These are phyloP conservation scores for Phyllosticta citriasiana DNA, from an alignment of 2,329 filamentous ascomycete species.

Conservation along the genomic window DNA sequence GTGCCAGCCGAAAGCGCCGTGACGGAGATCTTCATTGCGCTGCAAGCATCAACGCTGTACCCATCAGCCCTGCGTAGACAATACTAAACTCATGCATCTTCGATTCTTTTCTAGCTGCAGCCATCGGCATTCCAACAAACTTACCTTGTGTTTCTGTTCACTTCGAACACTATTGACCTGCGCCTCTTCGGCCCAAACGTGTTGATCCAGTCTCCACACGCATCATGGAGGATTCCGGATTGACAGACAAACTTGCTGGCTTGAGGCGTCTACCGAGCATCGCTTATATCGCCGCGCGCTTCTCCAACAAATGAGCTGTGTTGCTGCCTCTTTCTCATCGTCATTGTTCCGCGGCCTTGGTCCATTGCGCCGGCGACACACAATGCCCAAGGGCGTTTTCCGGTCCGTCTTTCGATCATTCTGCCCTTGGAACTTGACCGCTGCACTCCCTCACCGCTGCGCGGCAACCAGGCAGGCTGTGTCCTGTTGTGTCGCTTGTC, in stretches of 20 bases:
- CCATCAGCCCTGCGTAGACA: background rate
- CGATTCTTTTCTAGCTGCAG: background rate
- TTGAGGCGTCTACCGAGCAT: background rate
- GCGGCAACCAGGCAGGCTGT: background rate
- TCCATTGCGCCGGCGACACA: background rate
- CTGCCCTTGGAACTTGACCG: background rate
- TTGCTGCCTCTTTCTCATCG: background rate
- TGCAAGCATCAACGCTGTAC: background rate
- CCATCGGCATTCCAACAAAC: background rate
- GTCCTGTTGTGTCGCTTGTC: background rate
- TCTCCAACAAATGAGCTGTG: background rate
- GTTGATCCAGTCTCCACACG: background rate
- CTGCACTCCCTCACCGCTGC: background rate
- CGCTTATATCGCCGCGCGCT: background rate
- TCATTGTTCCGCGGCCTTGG: background rate
- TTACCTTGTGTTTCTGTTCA: background rate
- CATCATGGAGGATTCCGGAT: background rate
- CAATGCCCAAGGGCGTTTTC: background rate
- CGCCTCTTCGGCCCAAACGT: background rate
- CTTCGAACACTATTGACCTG: background rate
- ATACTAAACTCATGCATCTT: background rate
- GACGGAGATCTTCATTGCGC: background rate
- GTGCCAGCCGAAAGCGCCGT: background rate
- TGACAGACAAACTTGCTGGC: background rate
- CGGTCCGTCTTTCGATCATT: background rate